phyloP scores from a whole-genome alignment of 2,329 filamentous ascomycete genomes.

The Cadophora malorum region DNA sequence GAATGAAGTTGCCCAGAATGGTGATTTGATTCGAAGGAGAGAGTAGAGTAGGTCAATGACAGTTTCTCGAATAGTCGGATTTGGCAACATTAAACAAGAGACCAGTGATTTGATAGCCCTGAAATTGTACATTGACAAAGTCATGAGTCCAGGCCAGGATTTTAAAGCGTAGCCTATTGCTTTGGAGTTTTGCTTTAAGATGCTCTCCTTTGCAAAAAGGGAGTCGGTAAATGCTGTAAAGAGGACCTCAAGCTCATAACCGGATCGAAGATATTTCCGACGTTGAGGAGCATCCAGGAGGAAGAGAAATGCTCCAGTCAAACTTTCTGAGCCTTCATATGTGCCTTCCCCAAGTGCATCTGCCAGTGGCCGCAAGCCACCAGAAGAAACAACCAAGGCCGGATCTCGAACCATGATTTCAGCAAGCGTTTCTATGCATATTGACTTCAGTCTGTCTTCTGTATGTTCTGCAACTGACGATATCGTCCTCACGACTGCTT shows the following conservation, averaged over 20 bases:
- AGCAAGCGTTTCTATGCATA: slow-evolving; percentile 90
- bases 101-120: slow-evolving; percentile 81
- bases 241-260: slow-evolving; percentile 85
- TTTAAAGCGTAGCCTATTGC: slow-evolving; percentile 92
- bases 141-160: slow-evolving; percentile 92
- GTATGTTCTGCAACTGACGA: slow-evolving; percentile 85
- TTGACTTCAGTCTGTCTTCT: slow-evolving; percentile 77
- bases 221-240: slow-evolving; percentile 95
- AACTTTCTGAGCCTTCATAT: slow-evolving; percentile 90
- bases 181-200: slow-evolving; percentile 85
- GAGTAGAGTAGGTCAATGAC: slow-evolving; percentile 87
- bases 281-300: slow-evolving; percentile 84
- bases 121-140: slow-evolving; percentile 86
- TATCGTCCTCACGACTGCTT: slow-evolving; percentile 85
- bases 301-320: slow-evolving; percentile 87
- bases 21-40: slow-evolving; percentile 84
- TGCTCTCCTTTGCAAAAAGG: slow-evolving; percentile 60
- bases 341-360: slow-evolving; percentile 89
- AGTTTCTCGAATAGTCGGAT: slow-evolving; percentile 68
- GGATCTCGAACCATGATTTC: slow-evolving; percentile 92
- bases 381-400: slow-evolving; percentile 78
- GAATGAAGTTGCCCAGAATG: slow-evolving; percentile 95
- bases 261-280: slow-evolving; percentile 82
- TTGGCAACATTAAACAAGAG: slow-evolving; percentile 66
- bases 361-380: slow-evolving; percentile 85